Percentiles rank a stretch among this genome's conserved stretches.
phyloP scores from a whole-genome alignment of 805 yeast species.

The Hanseniaspora lindneri region DNA sequence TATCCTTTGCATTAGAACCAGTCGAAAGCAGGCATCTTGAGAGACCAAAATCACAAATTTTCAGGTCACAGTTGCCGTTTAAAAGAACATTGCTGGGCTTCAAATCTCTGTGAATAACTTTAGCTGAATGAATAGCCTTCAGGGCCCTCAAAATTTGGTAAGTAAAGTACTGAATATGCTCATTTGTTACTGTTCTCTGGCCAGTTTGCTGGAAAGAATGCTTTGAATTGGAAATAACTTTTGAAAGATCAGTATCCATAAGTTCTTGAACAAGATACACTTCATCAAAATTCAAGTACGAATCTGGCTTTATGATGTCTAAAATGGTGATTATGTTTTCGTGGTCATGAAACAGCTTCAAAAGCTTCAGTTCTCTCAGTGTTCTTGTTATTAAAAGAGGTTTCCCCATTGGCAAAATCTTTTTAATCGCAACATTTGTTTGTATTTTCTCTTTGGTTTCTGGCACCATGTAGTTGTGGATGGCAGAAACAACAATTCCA shows the following conservation, averaged over 20 bases:
- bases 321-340: conserved; percentile 58
- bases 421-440: conserved; percentile 62
- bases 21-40: conserved; percentile 42
- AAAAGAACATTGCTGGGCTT: conserved; percentile 63
- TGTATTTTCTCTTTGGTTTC: conserved; percentile 14
- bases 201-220: conserved; percentile 13
- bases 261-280: conserved; percentile 66
- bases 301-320: conserved; percentile 54
- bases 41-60: conserved; percentile 69
- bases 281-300: conserved; percentile 50
- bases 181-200: conserved; percentile 38
- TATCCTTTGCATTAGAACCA: conserved; percentile 34
- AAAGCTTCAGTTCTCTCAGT: conserved; percentile 53
- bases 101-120: conserved; percentile 64
- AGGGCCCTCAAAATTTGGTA: conserved; percentile 62
- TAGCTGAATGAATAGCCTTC: conserved; percentile 58
- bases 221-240: conserved; percentile 44
- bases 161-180: conserved; percentile 57
- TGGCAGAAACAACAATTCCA: conserved; percentile 64
- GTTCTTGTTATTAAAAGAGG: conserved; percentile 59
- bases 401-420: conserved; percentile 58
- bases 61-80: conserved; percentile 60
- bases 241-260: conserved; percentile 65
- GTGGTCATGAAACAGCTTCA: conserved; percentile 53
- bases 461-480: conserved; percentile 44